These are phyloP conservation scores for Spongospora subterranea DNA, from an alignment of 208 protist genomes.

Conservation along the genomic window DNA sequence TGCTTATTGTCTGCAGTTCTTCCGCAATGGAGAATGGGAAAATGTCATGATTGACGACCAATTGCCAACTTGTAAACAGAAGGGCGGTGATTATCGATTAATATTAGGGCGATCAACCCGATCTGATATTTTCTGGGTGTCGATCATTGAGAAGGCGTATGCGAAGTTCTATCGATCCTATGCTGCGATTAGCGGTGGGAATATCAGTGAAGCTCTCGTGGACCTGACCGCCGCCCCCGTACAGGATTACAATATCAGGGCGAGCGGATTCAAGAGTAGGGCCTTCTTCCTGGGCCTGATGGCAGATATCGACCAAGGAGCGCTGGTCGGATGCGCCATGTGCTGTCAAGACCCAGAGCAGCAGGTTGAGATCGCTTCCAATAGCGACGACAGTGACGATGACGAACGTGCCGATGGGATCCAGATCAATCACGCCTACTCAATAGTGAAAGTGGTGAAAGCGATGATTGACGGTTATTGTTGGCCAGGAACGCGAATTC, in stretches of 20 bases:
- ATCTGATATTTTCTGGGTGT: constrained; percentile 34
- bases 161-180: constrained; percentile 58
- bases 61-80: not conserved
- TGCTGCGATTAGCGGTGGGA: constrained; percentile 15
- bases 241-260: constrained; percentile 1
- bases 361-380: too few species aligned
- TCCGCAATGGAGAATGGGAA: not conserved
- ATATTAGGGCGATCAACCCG: not conserved
- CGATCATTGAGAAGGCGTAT: constrained; percentile 60
- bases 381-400: constrained; percentile 17
- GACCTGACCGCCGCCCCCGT: constrained; percentile 39
- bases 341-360: not conserved
- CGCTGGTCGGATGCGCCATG: constrained; percentile 44
- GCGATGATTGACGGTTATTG: not conserved
- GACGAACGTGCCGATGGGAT: not conserved
- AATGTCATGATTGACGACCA: constrained; percentile 24
- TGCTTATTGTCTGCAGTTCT: constrained; percentile 15
- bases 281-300: not conserved
- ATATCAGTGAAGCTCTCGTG: constrained; percentile 25
- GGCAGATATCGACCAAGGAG: not conserved
- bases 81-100: not conserved
- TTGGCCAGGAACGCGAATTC: not conserved
- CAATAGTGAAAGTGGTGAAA: not conserved
- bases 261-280: not conserved
- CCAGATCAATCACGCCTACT: constrained; percentile 34